A percentile compares a stretch with the other conserved stretches of the same genome.
These are phyloP conservation scores for Rhododendron ferrugineum DNA, from an alignment of 148 eudicot species.

Conservation along the genomic window DNA sequence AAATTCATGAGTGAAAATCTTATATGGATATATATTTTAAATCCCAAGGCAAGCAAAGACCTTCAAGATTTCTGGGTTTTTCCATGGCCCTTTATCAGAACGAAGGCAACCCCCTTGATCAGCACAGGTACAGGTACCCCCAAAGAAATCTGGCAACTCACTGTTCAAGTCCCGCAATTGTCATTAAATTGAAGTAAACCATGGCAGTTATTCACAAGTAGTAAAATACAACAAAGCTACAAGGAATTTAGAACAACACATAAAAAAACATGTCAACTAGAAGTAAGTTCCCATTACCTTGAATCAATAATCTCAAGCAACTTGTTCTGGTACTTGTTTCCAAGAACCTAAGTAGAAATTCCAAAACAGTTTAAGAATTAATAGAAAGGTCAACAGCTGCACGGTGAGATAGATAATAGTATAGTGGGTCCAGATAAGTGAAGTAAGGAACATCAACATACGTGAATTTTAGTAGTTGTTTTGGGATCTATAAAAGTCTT, in stretches of 20 bases:
- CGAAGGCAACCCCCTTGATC: constrained; percentile 80
- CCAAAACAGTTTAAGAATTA: background rate
- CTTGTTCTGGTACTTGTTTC: constrained; percentile 84
- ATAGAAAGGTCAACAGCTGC: background rate
- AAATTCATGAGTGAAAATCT: background rate
- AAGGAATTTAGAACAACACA: background rate
- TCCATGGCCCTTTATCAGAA: constrained; percentile 97
- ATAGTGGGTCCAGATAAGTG: background rate
- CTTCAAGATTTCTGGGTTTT: constrained; percentile 77
- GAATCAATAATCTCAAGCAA: constrained; percentile 83
- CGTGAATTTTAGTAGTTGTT: constrained; percentile 92
- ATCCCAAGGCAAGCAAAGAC: constrained; percentile 26
- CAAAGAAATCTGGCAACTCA: constrained; percentile 91
- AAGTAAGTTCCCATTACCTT: constrained; percentile 45
- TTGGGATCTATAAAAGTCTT: constrained; percentile 84
- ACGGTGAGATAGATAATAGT: constrained; percentile 1
- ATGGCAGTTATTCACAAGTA: background rate
- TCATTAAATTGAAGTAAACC: background rate
- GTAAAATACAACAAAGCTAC: background rate
- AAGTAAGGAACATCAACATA: constrained; percentile 24
- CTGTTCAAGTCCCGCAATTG: constrained; percentile 31
- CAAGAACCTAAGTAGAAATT: constrained; percentile 60
- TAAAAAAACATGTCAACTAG: background rate
- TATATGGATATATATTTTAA: background rate
- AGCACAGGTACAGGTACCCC: constrained; percentile 83